These are phyloP conservation scores for Paraphoma chrysanthemicola DNA, from an alignment of 2,329 filamentous ascomycete species.

Conservation along the genomic window DNA sequence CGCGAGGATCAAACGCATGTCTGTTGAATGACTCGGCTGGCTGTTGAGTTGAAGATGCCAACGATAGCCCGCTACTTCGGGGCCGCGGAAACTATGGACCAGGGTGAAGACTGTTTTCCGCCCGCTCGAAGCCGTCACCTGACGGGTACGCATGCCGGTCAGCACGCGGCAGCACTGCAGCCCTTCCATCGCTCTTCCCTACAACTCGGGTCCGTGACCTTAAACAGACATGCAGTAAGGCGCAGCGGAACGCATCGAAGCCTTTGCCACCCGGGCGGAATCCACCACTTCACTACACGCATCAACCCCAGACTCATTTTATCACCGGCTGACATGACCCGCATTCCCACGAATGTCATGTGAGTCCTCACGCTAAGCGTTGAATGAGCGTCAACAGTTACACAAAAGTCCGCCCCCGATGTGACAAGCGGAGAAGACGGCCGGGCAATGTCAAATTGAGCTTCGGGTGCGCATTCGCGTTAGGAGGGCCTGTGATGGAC, in stretches of 20 bases:
- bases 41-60: conserved; percentile 11
- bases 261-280: conserved; percentile 35
- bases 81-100: conserved; percentile 26
- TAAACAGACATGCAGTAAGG: conserved; percentile 16
- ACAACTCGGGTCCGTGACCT: conserved; percentile 23
- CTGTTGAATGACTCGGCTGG: conserved; percentile 16
- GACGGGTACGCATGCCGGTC: conserved; percentile 26
- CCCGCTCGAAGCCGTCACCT: conserved; percentile 31
- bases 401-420: too few relatives aligned
- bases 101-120: conserved; percentile 11
- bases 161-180: conserved; percentile 27
- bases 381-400: too few relatives aligned
- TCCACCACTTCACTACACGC: conserved; percentile 3
- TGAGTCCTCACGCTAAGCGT: neutral
- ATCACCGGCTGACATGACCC: neutral
- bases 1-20: conserved; percentile 30
- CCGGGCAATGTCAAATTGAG: neutral
- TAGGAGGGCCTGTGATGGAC: neutral
- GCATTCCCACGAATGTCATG: conserved; percentile 2
- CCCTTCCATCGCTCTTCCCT: conserved; percentile 22
- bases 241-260: conserved; percentile 27
- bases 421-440: too few relatives aligned
- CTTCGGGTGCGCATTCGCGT: neutral
- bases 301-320: neutral
- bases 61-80: conserved; percentile 18